Evolutionary conservation across 176 grass and related monocot genomes (phyloP).

Genomic region (Aegilops tauschii): DNA sequence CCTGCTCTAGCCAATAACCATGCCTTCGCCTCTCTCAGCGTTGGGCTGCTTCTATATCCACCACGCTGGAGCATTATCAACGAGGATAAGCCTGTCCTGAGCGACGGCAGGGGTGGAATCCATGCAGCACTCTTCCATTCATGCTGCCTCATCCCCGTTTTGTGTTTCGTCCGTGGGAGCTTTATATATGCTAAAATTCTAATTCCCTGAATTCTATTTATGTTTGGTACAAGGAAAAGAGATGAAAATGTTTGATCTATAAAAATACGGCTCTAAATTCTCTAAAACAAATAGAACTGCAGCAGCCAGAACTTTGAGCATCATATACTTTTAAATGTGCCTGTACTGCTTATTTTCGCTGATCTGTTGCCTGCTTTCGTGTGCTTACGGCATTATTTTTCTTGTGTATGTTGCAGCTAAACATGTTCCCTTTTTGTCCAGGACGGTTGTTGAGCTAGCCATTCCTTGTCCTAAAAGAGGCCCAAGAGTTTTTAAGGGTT

Average conservation of each 20-base stretch:
- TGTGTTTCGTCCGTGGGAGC: background rate
- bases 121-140: background rate
- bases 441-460: constrained; percentile 70
- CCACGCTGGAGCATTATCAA: too few relatives aligned
- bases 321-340: background rate
- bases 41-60: background rate
- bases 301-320: background rate
- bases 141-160: background rate
- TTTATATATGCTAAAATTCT: background rate
- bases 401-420: background rate
- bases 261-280: constrained; percentile 1
- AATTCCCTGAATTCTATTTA: background rate
- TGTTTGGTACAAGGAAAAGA: background rate
- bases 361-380: background rate
- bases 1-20: background rate
- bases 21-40: background rate
- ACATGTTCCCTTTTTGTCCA: constrained; percentile 40
- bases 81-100: too few relatives aligned
- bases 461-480: constrained; percentile 74
- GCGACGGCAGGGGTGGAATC: too few relatives aligned
- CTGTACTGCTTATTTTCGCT: background rate
- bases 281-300: background rate
- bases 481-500: constrained; percentile 77
- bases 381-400: constrained; percentile 11
- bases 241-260: background rate